Conservation (phyloP, 2,329 filamentous ascomycete genomes). For the Aspergillus transmontanensis region DNA sequence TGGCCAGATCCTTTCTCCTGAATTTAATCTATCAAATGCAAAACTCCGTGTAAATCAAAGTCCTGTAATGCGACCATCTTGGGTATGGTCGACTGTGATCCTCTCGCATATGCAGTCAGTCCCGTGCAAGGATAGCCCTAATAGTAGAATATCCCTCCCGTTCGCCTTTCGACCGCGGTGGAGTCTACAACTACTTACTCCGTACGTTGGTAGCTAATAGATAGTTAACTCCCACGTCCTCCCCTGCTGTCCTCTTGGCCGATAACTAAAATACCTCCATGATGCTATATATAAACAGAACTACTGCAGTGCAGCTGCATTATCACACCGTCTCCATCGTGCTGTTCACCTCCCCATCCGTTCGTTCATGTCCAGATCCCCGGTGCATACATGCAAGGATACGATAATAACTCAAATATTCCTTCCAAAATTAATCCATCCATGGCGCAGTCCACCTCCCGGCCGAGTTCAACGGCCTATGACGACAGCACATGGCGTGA, state of each 20-base stretch:
- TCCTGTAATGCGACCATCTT: background rate
- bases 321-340: conserved; percentile 6
- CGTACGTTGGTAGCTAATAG: background rate
- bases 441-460: background rate
- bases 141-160: background rate
- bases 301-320: conserved; percentile 2
- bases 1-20: background rate
- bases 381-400: background rate
- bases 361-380: background rate
- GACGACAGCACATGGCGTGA: background rate
- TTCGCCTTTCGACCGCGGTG: background rate
- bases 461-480: background rate
- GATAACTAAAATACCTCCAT: background rate
- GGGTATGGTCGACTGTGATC: background rate
- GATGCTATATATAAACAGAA: background rate
- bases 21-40: background rate
- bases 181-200: background rate
- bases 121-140: background rate
- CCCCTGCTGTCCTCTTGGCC: background rate
- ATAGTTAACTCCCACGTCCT: background rate
- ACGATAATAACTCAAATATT: background rate
- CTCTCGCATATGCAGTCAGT: conserved; percentile 1
- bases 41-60: background rate
- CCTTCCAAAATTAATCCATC: background rate
- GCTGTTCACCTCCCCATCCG: background rate